Evolutionary conservation across 768 basidiomycete genomes (phyloP), one percentile per base, ranked within the genome.

Genomic region (Antrodiella citrinella): DNA sequence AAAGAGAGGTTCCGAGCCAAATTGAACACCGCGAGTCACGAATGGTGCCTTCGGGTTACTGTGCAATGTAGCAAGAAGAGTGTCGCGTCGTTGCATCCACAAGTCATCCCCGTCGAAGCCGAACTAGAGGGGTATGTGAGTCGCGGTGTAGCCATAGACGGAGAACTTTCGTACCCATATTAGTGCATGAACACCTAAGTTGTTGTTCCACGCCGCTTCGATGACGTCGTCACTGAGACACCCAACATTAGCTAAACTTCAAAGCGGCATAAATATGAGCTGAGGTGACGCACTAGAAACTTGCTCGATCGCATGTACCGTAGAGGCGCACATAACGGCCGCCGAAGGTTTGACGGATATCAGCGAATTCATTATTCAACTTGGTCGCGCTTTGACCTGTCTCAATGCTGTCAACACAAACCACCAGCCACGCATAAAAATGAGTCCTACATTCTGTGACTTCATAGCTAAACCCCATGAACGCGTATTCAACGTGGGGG

Each of bases 391-490:
- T 81, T 63, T 84, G 84, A 53, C 85, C 84, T 86, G 45, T 15
- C n/a, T n/a, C n/a, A 19, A 1, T 13, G 1, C 11, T n/a, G 15
- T 50, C 20, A 3, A 18, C 1, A 38, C 57, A 48, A 61, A 44
- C 46, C 35, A 42, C 12, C 42, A 23, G 18, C 2, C 40, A 3
- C 1, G 47, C 24, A 13, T 26, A n/a, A n/a, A n/a, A 44, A 20
- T 7, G 23, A 65, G 77, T 45, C 56, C n/a, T n/a, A 83, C 84
- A 86, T 10, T 67, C 71, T 39, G 80, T 76, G 20, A 88, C 72
- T 58, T 85, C 85, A 56, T 89, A 89, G 61, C 83, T 83, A 65
- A 89, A 83, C 0, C 85, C 86, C 45, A 88, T 65, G 60, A 89
- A 89, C 0, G 77, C 86, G 56, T 86, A 87, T 61, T 90, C 86